Base-by-base conservation (phyloP, 441 rosid species). In the Melastoma candidum region DNA sequence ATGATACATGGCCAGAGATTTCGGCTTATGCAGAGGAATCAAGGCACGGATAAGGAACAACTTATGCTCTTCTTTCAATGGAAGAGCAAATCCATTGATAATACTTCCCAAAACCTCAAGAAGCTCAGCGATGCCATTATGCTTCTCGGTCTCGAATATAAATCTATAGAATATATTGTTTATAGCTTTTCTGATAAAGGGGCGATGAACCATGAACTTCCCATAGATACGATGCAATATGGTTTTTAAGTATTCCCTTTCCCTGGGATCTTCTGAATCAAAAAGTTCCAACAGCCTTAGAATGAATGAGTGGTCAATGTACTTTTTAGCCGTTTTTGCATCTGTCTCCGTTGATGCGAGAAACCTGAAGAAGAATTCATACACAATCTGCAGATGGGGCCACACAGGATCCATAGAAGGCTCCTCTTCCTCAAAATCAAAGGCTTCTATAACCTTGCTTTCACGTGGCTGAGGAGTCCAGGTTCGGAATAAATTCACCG, bases 41-140 rank as follows among this genome's bases (percentile, higher is more conserved):
- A 88, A 52, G 10, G 75, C 87, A 32, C 80, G 77, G 32, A 80
- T 73, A 17, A 29, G 7, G 36, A 29, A 88, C 61, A 79, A 61
- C 61, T 88, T 85, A 67, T 88, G 96, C 58, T 88, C 95, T 71
- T 85, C 95, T 75, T 88, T 88, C 59, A 88, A 69, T 14, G 97
- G 97, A 57, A 85, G 65, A 61, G 95, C 92, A 53, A 88, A 85
- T 62, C 97, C 96, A 65, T 85, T 88, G 51, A 88, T 79, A 50
- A 88, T 78, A 25, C 92, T 85, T 61, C 96, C 96, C 22, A 88
- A 73, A 59, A 88, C 82, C 75, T 88, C 96, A 1, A 44, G 24
- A 44, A 55, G 49, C 44, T 55, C 59, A 3, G 59, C 49, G n/a
- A 55, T 26, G 22, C 59, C 59, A 55, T 55, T 44, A 45, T 55